These are phyloP conservation scores for Boletus subcaerulescens DNA, from an alignment of 768 basidiomycete genomes.

Conservation along the genomic window DNA sequence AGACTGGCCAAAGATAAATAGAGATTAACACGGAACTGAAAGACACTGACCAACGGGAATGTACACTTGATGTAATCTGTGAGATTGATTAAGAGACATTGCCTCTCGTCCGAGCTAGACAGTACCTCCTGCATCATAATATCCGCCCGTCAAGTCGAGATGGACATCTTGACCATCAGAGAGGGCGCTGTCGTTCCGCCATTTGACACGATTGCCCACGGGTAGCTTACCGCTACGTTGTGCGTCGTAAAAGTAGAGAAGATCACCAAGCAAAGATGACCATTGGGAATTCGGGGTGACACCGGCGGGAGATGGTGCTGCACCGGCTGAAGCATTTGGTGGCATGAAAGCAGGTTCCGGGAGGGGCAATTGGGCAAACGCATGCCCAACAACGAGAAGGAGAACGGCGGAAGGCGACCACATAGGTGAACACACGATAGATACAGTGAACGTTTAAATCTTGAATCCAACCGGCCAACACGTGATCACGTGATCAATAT, in stretches of 20 bases:
- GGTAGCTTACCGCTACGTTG: constrained; percentile 81
- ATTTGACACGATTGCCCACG: constrained; percentile 66
- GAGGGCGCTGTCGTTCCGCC: constrained; percentile 81
- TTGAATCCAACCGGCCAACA: constrained; percentile 6
- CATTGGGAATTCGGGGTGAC: constrained; percentile 69
- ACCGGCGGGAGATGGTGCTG: constrained; percentile 41
- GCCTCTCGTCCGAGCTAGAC: neutral
- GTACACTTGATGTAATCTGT: constrained; percentile 87
- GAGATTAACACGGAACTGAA: neutral
- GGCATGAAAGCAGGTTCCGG: constrained; percentile 66
- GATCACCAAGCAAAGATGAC: constrained; percentile 75
- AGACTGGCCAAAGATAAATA: constrained; percentile 42
- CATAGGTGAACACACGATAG: constrained; percentile 8
- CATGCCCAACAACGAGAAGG: constrained; percentile 24
- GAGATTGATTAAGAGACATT: neutral
- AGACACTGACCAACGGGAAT: constrained; percentile 65
- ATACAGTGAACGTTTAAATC: too few relatives aligned
- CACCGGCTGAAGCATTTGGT: constrained; percentile 55
- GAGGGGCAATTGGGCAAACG: constrained; percentile 55
- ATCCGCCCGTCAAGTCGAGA: constrained; percentile 82
- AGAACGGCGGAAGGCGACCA: constrained; percentile 15
- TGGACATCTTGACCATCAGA: constrained; percentile 73
- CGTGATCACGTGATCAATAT: constrained; percentile 20
- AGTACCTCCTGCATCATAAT: constrained; percentile 89
- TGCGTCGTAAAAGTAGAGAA: constrained; percentile 88